Evolutionary conservation across 2,329 filamentous ascomycete species (phyloP).

Genomic region (Penicillium glabrum): DNA sequence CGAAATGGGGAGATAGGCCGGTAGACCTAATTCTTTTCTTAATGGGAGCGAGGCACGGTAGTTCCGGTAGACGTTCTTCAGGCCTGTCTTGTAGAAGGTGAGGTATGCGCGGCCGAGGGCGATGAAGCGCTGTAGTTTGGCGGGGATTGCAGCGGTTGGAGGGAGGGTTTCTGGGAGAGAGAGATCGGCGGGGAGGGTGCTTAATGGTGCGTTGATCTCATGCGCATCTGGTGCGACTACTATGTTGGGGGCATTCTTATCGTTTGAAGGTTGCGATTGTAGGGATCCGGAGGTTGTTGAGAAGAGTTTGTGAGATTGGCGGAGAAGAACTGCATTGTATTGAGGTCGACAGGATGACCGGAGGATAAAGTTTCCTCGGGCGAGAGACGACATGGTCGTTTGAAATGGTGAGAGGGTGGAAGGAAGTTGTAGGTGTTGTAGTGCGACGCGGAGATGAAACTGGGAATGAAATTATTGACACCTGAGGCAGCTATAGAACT

Average conservation of each 20-base stretch:
- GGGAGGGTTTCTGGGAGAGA: constrained; percentile 58
- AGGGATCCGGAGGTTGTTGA: constrained; percentile 19
- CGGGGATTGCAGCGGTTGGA: constrained; percentile 43
- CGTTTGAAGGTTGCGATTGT: constrained; percentile 9
- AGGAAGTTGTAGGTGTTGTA: not conserved
- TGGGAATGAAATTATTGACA: not conserved
- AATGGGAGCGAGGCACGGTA: constrained; percentile 40
- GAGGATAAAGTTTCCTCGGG: constrained; percentile 8
- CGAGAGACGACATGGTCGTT: constrained; percentile 11
- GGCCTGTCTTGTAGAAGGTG: constrained; percentile 82
- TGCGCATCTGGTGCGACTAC: constrained; percentile 13
- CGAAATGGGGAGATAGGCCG: constrained; percentile 35
- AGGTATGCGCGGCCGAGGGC: constrained; percentile 72
- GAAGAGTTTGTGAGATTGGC: constrained; percentile 10
- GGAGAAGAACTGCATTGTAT: not conserved
- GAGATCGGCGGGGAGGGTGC: constrained; percentile 72
- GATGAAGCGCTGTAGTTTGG: constrained; percentile 33
- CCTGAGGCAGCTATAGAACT: not conserved
- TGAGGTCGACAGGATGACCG: not conserved
- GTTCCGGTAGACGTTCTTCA: constrained; percentile 73
- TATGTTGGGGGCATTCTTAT: not conserved
- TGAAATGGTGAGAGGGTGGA: not conserved
- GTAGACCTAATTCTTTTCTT: constrained; percentile 30
- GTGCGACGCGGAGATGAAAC: not conserved
- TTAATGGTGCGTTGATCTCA: constrained; percentile 67